A percentile compares a stretch with the other conserved stretches of the same genome.
These are phyloP conservation scores for Chaetomium cochliodes DNA, from an alignment of 495 filamentous ascomycete genomes.

Conservation along the genomic window DNA sequence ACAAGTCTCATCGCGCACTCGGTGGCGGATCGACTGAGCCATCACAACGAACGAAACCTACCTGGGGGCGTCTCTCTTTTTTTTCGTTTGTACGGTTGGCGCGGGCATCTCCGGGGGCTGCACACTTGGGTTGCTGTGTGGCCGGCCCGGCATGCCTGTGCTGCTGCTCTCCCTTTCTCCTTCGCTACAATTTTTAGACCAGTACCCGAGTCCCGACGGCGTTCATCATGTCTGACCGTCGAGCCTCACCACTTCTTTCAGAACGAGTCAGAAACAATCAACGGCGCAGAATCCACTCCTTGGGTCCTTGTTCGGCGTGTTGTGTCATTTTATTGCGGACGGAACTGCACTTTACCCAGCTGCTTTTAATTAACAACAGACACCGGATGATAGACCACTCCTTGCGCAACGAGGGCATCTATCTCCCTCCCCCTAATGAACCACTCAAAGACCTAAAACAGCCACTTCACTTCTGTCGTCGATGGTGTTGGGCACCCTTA, in stretches of 20 bases:
- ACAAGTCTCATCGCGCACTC: slow-evolving; percentile 39
- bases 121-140: background rate
- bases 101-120: slow-evolving; percentile 5
- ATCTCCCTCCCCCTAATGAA: too few species aligned
- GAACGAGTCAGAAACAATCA: slow-evolving; percentile 7
- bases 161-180: slow-evolving; percentile 7
- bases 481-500: too few species aligned
- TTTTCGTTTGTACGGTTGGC: slow-evolving; percentile 12
- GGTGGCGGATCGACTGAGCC: slow-evolving; percentile 42
- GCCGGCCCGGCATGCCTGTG: background rate
- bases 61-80: slow-evolving; percentile 1
- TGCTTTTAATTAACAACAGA: background rate
- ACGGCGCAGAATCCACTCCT: background rate
- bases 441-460: too few species aligned
- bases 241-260: background rate
- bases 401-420: too few species aligned
- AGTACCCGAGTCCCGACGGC: slow-evolving; percentile 13
- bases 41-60: slow-evolving; percentile 21
- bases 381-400: too few species aligned
- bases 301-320: background rate
- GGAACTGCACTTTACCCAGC: background rate
- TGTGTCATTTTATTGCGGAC: background rate
- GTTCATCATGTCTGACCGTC: background rate
- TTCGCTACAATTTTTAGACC: slow-evolving; percentile 19
- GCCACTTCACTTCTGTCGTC: too few species aligned